phyloP scores from a whole-genome alignment of 257 asterid genomes.

The Solanum corneliomulleri region DNA sequence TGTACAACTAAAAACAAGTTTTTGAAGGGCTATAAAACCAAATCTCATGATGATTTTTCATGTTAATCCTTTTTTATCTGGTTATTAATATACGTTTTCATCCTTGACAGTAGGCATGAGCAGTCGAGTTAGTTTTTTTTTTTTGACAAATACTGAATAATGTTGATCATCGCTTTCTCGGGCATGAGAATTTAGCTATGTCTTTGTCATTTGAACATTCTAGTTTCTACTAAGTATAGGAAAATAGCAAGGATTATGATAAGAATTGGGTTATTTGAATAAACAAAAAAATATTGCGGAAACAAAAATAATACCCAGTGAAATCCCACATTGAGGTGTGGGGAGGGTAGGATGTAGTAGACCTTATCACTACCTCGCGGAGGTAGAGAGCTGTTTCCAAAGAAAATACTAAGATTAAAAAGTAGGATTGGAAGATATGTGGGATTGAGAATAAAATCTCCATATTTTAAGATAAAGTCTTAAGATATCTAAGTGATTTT shows the following conservation, averaged over 20 bases:
- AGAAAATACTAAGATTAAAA: not conserved
- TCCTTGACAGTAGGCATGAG: not conserved
- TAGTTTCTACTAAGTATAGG: not conserved
- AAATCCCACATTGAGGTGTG: not conserved
- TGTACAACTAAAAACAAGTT: not conserved
- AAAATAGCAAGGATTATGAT: not conserved
- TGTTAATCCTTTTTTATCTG: not conserved
- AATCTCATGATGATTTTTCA: not conserved
- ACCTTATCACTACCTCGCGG: not conserved
- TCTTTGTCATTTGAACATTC: not conserved
- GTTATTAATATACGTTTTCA: not conserved
- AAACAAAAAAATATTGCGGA: not conserved
- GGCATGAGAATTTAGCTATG: not conserved
- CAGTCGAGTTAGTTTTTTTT: not conserved
- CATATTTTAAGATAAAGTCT: not conserved
- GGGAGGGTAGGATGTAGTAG: not conserved
- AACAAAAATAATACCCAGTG: not conserved
- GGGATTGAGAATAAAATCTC: not conserved
- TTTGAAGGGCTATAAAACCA: not conserved
- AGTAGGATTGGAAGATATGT: not conserved
- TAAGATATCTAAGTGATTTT: not conserved
- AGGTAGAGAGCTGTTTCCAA: not conserved
- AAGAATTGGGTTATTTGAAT: not conserved
- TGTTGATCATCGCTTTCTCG: not conserved
- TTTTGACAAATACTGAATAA: not conserved